Conservation (phyloP, 2,329 filamentous ascomycete genomes). For the Camillea tinctor region DNA sequence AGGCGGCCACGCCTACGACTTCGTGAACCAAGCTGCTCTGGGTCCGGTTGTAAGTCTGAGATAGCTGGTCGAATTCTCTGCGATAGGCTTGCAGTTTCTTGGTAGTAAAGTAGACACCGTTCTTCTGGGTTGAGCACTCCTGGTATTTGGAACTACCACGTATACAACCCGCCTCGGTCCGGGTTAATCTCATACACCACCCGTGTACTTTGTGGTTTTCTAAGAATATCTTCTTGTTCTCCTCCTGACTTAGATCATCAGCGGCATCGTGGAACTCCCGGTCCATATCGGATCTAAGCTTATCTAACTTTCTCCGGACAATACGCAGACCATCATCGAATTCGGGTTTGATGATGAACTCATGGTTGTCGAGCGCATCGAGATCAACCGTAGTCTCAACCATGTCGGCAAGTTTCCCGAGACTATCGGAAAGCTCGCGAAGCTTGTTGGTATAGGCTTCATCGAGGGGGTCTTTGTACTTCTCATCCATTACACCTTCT, state of each 20-base stretch:
- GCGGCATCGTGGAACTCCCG: conserved; percentile 75
- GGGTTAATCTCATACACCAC: conserved; percentile 92
- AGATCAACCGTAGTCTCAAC: conserved; percentile 97
- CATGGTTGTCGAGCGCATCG: conserved; percentile 91
- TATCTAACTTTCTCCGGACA: conserved; percentile 90
- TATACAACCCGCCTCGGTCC: conserved; percentile 88
- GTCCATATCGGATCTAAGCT: conserved; percentile 77
- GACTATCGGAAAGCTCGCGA: conserved; percentile 69
- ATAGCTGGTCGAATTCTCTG: conserved; percentile 90
- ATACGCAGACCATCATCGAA: conserved; percentile 86
- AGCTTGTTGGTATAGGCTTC: conserved; percentile 84
- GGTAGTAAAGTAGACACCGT: conserved; percentile 97
- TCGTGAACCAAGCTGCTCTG: conserved; percentile 89
- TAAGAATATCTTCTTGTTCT: conserved; percentile 97
- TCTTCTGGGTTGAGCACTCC: conserved; percentile 97
- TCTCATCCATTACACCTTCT: conserved; percentile 92
- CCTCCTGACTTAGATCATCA: conserved; percentile 81
- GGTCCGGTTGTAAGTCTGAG: conserved; percentile 91
- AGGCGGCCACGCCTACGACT: conserved; percentile 89
- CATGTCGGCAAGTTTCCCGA: conserved; percentile 92
- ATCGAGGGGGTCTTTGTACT: conserved; percentile 84
- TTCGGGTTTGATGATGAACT: conserved; percentile 98
- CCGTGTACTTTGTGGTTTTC: conserved; percentile 96
- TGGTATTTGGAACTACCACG: conserved; percentile 87
- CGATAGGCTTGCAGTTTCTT: conserved; percentile 74